Base-by-base conservation (phyloP, 495 filamentous ascomycete genomes). In the Trichocladium antarcticum region DNA sequence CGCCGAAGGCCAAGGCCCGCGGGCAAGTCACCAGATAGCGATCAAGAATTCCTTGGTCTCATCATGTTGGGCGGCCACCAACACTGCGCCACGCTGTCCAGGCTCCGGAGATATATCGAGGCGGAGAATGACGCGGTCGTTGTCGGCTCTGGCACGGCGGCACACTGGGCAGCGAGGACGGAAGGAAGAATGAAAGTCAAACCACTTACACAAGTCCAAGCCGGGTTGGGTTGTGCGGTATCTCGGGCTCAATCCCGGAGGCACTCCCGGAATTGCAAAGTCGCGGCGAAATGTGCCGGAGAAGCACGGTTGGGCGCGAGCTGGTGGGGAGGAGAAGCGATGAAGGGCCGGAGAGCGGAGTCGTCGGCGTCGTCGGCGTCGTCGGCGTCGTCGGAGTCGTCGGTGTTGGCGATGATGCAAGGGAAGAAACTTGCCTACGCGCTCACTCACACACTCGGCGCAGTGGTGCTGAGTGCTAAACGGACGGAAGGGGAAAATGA, bases 11-110 rank as follows among this genome's bases (percentile, higher is more conserved):
- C 47, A 56, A 46, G 46, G 21, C 36, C 53, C 45, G 37, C 21
- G 39, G 42, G 36, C 40, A 36, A 51, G 52, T 57, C 57, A 60
- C 55, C 48, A 38, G 58, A 53, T 47, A 52, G 49, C 49, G 40
- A 54, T 55, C 45, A 36, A 32, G 37, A 45, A 57, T 49, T 35
- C 45, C 37, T 36, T 39, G 32, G 54, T 39, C 32, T 41, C 55
- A 43, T 55, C 17, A 28, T 31, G 39, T 41, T 34, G 39, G 37
- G 42, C 31, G 42, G 37, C 15, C 34, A 42, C 41, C 55, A 42
- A 36, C 49, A 19, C 21, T 32, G 47, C 42, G 42, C 32, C 53
- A 47, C 44, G 22, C 37, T 40, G 9, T 31, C 16, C 22, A 24
- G 37, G 24, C 28, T 19, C 17, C n/a, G 40, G 17, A 37, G 27